Percentiles rank a stretch among this genome's conserved stretches.
These are phyloP conservation scores for Cyclostephanos tholiformis DNA, from an alignment of 108 stramenopile genomes.

Conservation along the genomic window DNA sequence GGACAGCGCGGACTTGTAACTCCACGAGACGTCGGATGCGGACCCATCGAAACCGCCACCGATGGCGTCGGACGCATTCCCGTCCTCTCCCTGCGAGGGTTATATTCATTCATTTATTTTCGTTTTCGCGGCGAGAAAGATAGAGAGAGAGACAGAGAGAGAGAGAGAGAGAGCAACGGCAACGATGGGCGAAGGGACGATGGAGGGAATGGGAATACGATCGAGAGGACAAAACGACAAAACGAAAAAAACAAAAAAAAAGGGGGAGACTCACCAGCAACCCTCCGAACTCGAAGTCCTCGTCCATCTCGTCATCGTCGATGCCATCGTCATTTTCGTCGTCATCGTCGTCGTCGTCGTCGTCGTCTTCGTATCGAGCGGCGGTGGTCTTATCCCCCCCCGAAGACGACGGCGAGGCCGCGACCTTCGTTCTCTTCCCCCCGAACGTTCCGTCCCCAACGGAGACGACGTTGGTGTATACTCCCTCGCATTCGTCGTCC, in stretches of 20 bases:
- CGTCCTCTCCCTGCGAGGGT: constrained; percentile 74
- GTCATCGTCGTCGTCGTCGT: not conserved
- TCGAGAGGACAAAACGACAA: no score
- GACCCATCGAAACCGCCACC: constrained; percentile 31
- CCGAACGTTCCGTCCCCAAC: not conserved
- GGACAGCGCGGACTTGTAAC: constrained; percentile 78
- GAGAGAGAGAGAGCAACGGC: not conserved
- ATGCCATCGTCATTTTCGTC: constrained; percentile 18
- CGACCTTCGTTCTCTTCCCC: not conserved
- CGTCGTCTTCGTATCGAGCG: not conserved
- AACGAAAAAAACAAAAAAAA: constrained; percentile 14
- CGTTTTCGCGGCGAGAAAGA: not conserved
- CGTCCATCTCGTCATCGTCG: constrained; percentile 58
- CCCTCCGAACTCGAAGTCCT: constrained; percentile 78
- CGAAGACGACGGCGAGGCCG: not conserved
- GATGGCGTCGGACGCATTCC: constrained; percentile 39
- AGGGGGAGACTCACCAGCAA: constrained; percentile 56
- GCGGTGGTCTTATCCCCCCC: not conserved
- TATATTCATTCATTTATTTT: no score
- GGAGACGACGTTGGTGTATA: not conserved
- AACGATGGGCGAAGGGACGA: no score
- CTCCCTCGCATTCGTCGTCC: constrained; percentile 67
- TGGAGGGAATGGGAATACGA: no score
- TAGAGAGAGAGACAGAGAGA: not conserved
- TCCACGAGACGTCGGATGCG: constrained; percentile 57